phyloP scores from a whole-genome alignment of 2,329 filamentous ascomycete genomes.

The Stachybotrys elegans region DNA sequence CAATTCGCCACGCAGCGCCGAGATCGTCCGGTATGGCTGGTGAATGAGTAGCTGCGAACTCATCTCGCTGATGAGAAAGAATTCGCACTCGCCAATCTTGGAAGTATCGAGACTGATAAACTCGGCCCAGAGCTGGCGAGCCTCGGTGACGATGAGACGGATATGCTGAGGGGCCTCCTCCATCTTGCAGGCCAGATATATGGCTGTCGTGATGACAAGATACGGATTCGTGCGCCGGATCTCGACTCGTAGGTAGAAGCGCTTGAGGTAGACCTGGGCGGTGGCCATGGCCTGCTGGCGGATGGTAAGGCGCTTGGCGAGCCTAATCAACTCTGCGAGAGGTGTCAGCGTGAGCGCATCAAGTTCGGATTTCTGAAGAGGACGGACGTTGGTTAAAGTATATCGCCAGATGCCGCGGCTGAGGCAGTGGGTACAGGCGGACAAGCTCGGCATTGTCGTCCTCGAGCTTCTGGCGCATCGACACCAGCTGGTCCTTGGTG shows the following conservation, averaged over 20 bases:
- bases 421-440: conserved; percentile 76
- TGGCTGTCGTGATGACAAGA: conserved; percentile 9
- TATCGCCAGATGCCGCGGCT: conserved; percentile 76
- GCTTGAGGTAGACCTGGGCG: conserved; percentile 88
- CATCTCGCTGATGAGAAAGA: conserved; percentile 87
- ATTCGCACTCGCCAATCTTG: conserved; percentile 90
- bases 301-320: conserved; percentile 78
- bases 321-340: conserved; percentile 68
- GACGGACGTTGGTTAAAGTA: conserved; percentile 83
- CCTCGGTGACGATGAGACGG: conserved; percentile 80
- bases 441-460: conserved; percentile 70
- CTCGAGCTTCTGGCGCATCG: conserved; percentile 70
- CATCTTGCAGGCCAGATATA: conserved; percentile 74
- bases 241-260: conserved; percentile 88
- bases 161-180: conserved; percentile 98
- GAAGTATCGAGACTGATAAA: conserved; percentile 71
- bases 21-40: conserved; percentile 81
- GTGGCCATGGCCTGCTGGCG: conserved; percentile 92
- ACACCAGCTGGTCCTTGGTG: conserved; percentile 71
- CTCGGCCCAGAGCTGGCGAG: conserved; percentile 79
- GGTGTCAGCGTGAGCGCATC: too few relatives aligned
- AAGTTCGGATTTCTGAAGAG: too few relatives aligned
- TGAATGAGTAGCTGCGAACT: conserved; percentile 84
- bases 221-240: conserved; percentile 56
- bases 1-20: conserved; percentile 64